A percentile compares a stretch with the other conserved stretches of the same genome.
Evolutionary conservation across 805 yeast genomes (phyloP).

Genomic region (Cyberlindnera bimundalis): DNA sequence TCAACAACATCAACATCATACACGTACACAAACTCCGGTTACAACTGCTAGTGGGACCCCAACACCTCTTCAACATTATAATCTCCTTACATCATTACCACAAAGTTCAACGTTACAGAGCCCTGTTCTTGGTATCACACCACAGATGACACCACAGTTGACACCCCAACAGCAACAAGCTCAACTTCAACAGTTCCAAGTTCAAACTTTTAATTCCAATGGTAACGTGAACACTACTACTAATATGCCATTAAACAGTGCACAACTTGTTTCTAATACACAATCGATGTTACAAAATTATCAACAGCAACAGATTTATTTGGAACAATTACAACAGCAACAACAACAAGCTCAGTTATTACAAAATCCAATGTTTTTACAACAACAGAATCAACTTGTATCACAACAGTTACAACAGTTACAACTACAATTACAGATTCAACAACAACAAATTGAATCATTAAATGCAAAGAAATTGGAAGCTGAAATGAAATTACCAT

Average conservation of each 20-base stretch:
- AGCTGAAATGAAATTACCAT: constrained; percentile 18
- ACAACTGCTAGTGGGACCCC: neutral
- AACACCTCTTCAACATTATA: neutral
- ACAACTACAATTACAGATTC: constrained; percentile 27
- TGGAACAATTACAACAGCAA: constrained; percentile 21
- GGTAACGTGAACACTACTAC: no score
- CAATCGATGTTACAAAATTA: constrained; percentile 19
- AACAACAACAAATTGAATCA: constrained; percentile 31
- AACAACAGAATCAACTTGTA: constrained; percentile 26
- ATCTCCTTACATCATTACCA: neutral
- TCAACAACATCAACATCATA: constrained; percentile 1
- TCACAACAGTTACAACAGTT: constrained; percentile 28
- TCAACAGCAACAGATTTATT: constrained; percentile 23
- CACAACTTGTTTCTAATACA: constrained; percentile 13
- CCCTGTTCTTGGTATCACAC: constrained; percentile 2
- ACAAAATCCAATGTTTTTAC: constrained; percentile 25
- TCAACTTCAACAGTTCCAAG: constrained; percentile 1
- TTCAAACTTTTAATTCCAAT: no score
- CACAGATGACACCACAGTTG: constrained; percentile 8
- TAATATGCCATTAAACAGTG: no score
- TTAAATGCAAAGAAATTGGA: constrained; percentile 16
- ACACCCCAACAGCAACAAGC: constrained; percentile 4
- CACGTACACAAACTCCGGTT: constrained; percentile 4
- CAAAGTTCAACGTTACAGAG: constrained; percentile 1
- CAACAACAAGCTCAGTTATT: constrained; percentile 18